Conservation (phyloP, 228 moss, liverwort and hornwort genomes). For the Sphagnum magellanicum region DNA sequence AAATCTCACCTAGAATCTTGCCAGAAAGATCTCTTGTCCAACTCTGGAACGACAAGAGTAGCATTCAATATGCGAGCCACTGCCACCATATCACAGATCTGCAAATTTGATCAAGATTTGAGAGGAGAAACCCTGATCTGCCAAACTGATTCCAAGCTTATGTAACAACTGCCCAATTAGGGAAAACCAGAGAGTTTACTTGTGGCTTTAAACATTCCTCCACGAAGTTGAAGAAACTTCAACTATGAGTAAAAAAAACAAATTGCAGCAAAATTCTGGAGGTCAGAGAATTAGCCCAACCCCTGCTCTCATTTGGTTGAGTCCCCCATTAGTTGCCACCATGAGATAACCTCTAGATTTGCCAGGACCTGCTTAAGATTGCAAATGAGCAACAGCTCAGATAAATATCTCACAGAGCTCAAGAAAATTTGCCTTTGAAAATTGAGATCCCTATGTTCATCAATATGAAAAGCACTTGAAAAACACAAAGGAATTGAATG, state of each 20-base stretch:
- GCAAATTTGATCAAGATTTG: slow-evolving; percentile 12
- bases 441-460: not conserved
- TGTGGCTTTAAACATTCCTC: too few species aligned
- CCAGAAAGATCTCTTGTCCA: slow-evolving; percentile 99
- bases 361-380: slow-evolving; percentile 37
- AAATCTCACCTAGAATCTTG: slow-evolving; percentile 80
- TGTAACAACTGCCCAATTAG: too few species aligned
- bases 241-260: too few species aligned
- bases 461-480: not conserved
- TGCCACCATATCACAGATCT: slow-evolving; percentile 99
- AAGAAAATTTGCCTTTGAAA: not conserved
- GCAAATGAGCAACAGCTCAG: not conserved
- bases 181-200: too few species aligned
- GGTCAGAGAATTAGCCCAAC: slow-evolving; percentile 22
- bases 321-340: slow-evolving; percentile 91
- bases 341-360: slow-evolving; percentile 73
- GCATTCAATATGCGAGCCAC: slow-evolving; percentile 96
- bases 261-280: too few species aligned
- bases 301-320: slow-evolving; percentile 99
- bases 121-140: too few species aligned
- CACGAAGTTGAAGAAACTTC: too few species aligned
- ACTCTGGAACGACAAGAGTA: slow-evolving; percentile 94
- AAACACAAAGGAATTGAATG: not conserved
- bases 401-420: not conserved
- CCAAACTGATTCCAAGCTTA: too few species aligned